These are phyloP conservation scores for Articulospora tetracladia DNA, from an alignment of 495 filamentous ascomycete genomes.

Conservation along the genomic window DNA sequence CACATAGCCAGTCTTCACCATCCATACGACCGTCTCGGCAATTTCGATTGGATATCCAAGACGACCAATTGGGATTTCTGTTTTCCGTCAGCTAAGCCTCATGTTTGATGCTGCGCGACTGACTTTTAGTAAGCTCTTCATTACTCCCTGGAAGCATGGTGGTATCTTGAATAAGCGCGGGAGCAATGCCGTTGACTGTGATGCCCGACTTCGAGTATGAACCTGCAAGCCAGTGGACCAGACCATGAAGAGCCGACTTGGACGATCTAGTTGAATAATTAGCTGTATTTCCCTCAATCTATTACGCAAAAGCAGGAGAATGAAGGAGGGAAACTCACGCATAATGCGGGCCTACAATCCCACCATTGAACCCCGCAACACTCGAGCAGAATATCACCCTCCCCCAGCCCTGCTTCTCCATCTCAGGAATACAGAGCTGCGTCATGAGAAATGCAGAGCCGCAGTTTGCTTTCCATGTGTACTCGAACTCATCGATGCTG, in stretches of 20 bases:
- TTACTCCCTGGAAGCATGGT: slow-evolving; percentile 57
- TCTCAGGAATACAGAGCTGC: slow-evolving; percentile 61
- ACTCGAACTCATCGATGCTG: slow-evolving; percentile 60
- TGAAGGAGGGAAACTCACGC: slow-evolving; percentile 30
- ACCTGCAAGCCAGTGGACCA: slow-evolving; percentile 35
- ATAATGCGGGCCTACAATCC: slow-evolving; percentile 59
- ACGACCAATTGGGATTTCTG: slow-evolving; percentile 55
- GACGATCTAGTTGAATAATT: slow-evolving; percentile 41
- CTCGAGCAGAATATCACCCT: slow-evolving; percentile 66
- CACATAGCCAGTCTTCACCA: slow-evolving; percentile 65
- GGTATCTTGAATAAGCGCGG: slow-evolving; percentile 69
- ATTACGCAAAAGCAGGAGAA: background rate
- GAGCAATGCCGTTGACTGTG: slow-evolving; percentile 72
- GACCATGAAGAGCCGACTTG: slow-evolving; percentile 60
- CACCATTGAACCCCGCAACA: slow-evolving; percentile 61
- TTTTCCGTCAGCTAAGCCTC: background rate
- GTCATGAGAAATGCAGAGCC: slow-evolving; percentile 61
- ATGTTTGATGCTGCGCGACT: slow-evolving; percentile 6
- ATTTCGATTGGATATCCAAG: slow-evolving; percentile 65
- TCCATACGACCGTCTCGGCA: slow-evolving; percentile 64
- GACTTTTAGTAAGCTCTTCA: slow-evolving; percentile 27
- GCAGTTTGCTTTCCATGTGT: slow-evolving; percentile 62
- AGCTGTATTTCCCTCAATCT: slow-evolving; percentile 10
- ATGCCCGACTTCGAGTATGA: slow-evolving; percentile 43
- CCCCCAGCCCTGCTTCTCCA: slow-evolving; percentile 61